A percentile compares a stretch with the other conserved stretches of the same genome.
These are phyloP conservation scores for Globisporangium paddicum DNA, from an alignment of 352 stramenopile species.

Conservation along the genomic window DNA sequence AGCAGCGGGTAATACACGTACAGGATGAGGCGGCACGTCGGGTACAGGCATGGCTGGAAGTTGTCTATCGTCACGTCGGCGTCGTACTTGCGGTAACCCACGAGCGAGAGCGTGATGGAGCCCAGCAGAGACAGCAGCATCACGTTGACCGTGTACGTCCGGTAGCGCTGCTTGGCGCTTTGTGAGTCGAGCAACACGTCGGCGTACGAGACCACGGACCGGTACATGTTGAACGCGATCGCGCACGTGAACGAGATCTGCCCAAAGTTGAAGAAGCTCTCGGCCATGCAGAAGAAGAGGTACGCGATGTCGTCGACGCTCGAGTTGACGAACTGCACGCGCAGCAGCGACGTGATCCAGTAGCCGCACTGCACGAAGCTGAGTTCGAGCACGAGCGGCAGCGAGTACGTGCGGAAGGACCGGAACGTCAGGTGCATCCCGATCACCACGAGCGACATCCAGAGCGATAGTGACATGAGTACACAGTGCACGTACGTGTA, in stretches of 20 bases:
- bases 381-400: conserved; percentile 62
- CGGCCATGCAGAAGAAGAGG: conserved; percentile 61
- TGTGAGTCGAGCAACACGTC: conserved; percentile 68
- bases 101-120: conserved; percentile 51
- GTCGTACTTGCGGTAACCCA: conserved; percentile 42
- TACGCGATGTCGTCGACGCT: conserved; percentile 41
- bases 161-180: conserved; percentile 51
- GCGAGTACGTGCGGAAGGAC: conserved; percentile 70
- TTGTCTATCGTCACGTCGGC: conserved; percentile 23
- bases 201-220: conserved; percentile 69
- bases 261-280: conserved; percentile 77
- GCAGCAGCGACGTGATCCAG: conserved; percentile 62
- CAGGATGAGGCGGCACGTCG: conserved; percentile 61
- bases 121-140: conserved; percentile 56
- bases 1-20: conserved; percentile 77
- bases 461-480: conserved; percentile 70
- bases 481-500: conserved; percentile 72
- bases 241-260: conserved; percentile 78
- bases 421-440: conserved; percentile 70
- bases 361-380: conserved; percentile 67
- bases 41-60: conserved; percentile 61
- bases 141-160: conserved; percentile 62
- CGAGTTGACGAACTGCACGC: conserved; percentile 46
- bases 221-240: conserved; percentile 80
- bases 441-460: conserved; percentile 73